Percentiles rank a stretch among this genome's conserved stretches.
phyloP scores from a whole-genome alignment of 345 rosid species.

The Cochlearia excelsa region DNA sequence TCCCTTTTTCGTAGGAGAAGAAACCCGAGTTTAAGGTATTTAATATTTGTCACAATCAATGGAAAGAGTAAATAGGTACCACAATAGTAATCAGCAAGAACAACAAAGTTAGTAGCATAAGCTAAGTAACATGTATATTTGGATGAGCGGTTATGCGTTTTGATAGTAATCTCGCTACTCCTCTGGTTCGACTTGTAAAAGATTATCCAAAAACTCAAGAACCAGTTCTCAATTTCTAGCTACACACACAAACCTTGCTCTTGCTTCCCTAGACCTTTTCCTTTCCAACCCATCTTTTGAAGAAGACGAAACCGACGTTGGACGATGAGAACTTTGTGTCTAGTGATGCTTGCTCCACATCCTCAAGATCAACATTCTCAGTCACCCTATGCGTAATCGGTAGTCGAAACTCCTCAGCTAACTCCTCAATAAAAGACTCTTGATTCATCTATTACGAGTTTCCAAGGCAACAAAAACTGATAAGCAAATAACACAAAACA shows the following conservation, averaged over 20 bases:
- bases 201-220: too few relatives aligned
- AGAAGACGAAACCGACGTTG: constrained; percentile 96
- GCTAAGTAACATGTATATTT: too few relatives aligned
- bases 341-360: constrained; percentile 85
- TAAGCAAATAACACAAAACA: neutral
- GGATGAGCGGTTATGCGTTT: too few relatives aligned
- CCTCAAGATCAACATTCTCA: constrained; percentile 81
- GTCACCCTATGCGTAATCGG: constrained; percentile 70
- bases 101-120: too few relatives aligned
- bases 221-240: neutral
- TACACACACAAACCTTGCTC: constrained; percentile 78
- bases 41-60: too few relatives aligned
- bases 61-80: too few relatives aligned
- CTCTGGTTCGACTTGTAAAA: too few relatives aligned
- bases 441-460: constrained; percentile 41
- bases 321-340: constrained; percentile 75
- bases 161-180: too few relatives aligned
- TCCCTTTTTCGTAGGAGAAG: too few relatives aligned
- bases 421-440: constrained; percentile 65
- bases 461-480: neutral
- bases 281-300: constrained; percentile 99
- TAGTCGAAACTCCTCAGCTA: constrained; percentile 66
- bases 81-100: too few relatives aligned
- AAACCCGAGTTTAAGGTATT: too few relatives aligned
- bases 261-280: constrained; percentile 91